Percentiles rank a stretch among this genome's conserved stretches.
Conservation (phyloP, 345 rosid species). For the Ceriops tagal region DNA sequence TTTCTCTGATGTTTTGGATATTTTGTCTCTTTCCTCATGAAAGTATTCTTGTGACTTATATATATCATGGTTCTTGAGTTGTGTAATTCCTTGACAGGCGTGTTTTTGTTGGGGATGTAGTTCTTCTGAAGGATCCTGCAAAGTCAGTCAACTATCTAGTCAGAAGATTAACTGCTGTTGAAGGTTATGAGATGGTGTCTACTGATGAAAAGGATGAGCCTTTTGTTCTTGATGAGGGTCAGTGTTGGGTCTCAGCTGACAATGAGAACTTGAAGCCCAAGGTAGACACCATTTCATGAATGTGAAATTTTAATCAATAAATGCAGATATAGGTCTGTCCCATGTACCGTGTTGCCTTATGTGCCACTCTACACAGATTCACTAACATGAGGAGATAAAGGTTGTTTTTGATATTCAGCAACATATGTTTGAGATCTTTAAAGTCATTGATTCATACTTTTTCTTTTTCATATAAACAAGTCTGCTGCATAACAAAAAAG, state of each 20-base stretch:
- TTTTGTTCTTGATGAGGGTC: slow-evolving; percentile 67
- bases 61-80: slow-evolving; percentile 3
- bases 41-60: neutral
- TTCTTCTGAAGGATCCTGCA: slow-evolving; percentile 82
- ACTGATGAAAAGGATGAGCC: slow-evolving; percentile 70
- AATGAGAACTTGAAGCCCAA: slow-evolving; percentile 66
- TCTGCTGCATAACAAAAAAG: neutral
- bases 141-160: slow-evolving; percentile 49
- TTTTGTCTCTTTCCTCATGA: neutral
- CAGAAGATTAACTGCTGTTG: slow-evolving; percentile 81
- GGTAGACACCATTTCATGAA: slow-evolving; percentile 36
- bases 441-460: too few species aligned
- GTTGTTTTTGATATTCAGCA: neutral
- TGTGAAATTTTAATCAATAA: neutral
- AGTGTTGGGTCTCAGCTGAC: slow-evolving; percentile 92
- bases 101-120: slow-evolving; percentile 86
- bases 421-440: neutral
- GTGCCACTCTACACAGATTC: neutral
- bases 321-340: slow-evolving; percentile 4
- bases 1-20: too few species aligned
- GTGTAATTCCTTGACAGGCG: slow-evolving; percentile 37
- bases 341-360: neutral
- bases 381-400: neutral
- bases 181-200: slow-evolving; percentile 91
- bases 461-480: neutral